Evolutionary conservation across 169 alveolate species (phyloP).

Genomic region (Perkinsus olseni): DNA sequence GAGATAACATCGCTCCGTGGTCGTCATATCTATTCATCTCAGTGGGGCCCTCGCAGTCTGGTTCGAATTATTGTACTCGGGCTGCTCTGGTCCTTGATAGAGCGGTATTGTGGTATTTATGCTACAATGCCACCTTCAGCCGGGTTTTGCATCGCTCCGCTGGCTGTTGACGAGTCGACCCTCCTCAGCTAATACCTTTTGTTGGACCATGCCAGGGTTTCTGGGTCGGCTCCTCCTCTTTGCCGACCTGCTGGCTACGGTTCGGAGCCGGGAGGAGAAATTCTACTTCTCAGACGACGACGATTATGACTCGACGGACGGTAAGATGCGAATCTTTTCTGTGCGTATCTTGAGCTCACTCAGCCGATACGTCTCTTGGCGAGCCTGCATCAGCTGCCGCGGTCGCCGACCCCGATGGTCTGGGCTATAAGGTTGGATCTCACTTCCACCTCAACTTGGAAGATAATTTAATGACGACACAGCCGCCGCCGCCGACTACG

Average conservation of each 20-base stretch:
- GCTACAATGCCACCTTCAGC: no score
- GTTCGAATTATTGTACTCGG: no score
- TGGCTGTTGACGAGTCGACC: no score
- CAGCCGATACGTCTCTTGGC: neutral
- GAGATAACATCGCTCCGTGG: no score
- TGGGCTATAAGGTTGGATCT: neutral
- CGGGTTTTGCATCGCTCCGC: no score
- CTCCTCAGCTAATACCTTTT: no score
- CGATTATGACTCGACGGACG: neutral
- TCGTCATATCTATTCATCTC: no score
- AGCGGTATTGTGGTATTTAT: no score
- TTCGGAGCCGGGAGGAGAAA: neutral
- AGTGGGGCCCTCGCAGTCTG: no score
- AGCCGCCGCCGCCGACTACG: neutral
- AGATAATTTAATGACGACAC: neutral
- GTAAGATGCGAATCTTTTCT: neutral
- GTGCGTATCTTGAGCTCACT: neutral
- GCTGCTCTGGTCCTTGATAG: no score
- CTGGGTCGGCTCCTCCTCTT: neutral
- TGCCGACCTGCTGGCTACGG: neutral
- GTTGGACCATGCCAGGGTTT: no score
- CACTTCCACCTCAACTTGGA: neutral
- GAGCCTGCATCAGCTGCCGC: neutral
- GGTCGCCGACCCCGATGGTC: neutral
- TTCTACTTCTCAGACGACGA: neutral